Conservation (phyloP, 2,329 filamentous ascomycete species). For the Fusarium sp. region DNA sequence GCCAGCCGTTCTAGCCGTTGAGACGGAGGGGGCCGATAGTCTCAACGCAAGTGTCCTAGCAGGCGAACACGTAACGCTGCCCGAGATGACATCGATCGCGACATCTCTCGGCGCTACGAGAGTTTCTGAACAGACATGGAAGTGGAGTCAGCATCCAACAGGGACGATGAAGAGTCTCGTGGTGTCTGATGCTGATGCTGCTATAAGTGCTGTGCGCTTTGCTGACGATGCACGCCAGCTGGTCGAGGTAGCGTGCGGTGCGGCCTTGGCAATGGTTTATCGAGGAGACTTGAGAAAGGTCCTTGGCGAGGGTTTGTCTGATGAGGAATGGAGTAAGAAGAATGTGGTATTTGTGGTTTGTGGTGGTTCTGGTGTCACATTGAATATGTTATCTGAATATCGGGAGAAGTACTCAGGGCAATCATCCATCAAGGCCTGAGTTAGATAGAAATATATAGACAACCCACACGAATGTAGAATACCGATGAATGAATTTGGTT, state of each 20-base stretch:
- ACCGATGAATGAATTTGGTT: not conserved
- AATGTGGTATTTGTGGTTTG: constrained; percentile 89
- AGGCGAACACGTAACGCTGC: constrained; percentile 69
- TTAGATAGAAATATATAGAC: not conserved
- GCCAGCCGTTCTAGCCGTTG: constrained; percentile 74
- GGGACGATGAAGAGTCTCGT: constrained; percentile 49
- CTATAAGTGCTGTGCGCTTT: constrained; percentile 78
- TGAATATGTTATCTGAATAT: constrained; percentile 70
- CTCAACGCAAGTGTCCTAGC: constrained; percentile 71
- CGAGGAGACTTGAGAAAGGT: constrained; percentile 70
- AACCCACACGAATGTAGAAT: not conserved
- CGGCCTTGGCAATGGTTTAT: constrained; percentile 77
- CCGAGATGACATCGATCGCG: constrained; percentile 79
- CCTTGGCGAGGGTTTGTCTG: constrained; percentile 63
- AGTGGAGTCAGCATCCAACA: constrained; percentile 65
- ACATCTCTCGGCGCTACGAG: constrained; percentile 77
- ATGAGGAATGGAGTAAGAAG: constrained; percentile 70
- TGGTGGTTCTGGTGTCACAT: constrained; percentile 76
- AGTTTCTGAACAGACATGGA: constrained; percentile 76
- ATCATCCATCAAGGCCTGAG: constrained; percentile 48
- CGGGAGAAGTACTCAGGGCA: constrained; percentile 56
- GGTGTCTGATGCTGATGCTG: constrained; percentile 72
- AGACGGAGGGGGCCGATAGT: constrained; percentile 79
- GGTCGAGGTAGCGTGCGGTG: constrained; percentile 88
- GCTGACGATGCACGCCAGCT: constrained; percentile 84